phyloP scores from a whole-genome alignment of 768 basidiomycete species.

The Leccinellum rugosiceps region DNA sequence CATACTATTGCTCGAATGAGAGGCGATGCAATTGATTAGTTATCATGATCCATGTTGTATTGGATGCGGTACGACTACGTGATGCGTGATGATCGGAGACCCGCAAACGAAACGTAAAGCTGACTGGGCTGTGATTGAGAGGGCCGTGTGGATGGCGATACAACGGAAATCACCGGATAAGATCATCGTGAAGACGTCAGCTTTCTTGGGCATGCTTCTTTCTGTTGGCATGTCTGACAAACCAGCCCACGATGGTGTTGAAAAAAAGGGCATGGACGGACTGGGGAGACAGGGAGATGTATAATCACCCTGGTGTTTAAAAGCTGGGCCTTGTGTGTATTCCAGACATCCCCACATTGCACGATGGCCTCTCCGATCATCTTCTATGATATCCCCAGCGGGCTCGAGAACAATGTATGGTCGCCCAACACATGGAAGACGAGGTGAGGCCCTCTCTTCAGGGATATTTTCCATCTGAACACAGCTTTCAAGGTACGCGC shows the following conservation, averaged over 20 bases:
- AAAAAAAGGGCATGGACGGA: conserved; percentile 3
- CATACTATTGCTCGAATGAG: not conserved
- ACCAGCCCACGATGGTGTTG: not conserved
- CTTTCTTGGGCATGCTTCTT: not conserved
- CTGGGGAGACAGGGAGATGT: not conserved
- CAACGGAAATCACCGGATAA: not conserved
- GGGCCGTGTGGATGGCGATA: not conserved
- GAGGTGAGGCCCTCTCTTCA: conserved; percentile 28
- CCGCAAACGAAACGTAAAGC: not conserved
- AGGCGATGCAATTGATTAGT: not conserved
- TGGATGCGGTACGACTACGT: not conserved
- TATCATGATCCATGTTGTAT: not conserved
- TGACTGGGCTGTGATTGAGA: not conserved
- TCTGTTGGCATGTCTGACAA: not conserved
- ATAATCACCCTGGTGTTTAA: not conserved
- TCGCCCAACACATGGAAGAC: conserved; percentile 47
- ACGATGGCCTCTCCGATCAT: conserved; percentile 32
- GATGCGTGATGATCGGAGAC: not conserved
- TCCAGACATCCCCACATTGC: not conserved
- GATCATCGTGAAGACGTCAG: not conserved
- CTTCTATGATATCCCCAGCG: conserved; percentile 45
- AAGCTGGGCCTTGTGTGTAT: not conserved
- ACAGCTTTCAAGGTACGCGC: conserved; percentile 28
- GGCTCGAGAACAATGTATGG: conserved; percentile 30
- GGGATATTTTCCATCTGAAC: not conserved